Evolutionary conservation across 164 flowering plant species (phyloP).

Genomic region (Liriodendron chinense): DNA sequence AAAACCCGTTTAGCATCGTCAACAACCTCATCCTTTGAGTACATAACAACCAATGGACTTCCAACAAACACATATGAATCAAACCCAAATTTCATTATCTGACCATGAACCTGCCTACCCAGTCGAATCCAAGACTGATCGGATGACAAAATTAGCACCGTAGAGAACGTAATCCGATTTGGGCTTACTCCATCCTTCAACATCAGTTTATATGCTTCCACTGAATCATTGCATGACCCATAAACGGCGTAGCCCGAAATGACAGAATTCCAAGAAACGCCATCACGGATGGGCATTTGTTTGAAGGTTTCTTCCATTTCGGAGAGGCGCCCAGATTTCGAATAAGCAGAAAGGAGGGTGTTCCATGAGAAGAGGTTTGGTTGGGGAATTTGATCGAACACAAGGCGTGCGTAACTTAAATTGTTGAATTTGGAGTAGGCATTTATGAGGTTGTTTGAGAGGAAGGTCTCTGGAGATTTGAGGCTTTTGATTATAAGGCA

Average conservation of each 20-base stretch:
- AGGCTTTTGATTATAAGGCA: conserved; percentile 53
- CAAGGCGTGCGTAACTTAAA: conserved; percentile 48
- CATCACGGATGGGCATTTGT: conserved; percentile 24
- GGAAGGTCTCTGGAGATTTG: conserved; percentile 47
- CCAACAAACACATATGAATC: conserved; percentile 22
- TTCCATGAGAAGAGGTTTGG: conserved; percentile 80
- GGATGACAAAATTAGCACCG: conserved; percentile 19
- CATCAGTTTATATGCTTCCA: conserved; percentile 24
- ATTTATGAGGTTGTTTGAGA: conserved; percentile 53
- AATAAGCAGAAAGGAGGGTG: conserved; percentile 60
- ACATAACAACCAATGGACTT: conserved; percentile 32
- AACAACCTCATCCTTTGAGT: conserved; percentile 26
- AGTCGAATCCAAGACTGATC: conserved; percentile 7
- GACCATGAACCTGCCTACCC: conserved; percentile 32
- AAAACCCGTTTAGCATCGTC: conserved; percentile 47
- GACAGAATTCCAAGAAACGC: conserved; percentile 48
- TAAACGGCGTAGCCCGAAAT: conserved; percentile 24
- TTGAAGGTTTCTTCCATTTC: conserved; percentile 21
- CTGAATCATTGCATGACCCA: conserved; percentile 6
- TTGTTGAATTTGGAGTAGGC: conserved; percentile 40
- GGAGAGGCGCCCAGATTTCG: conserved; percentile 38
- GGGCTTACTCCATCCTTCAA: conserved; percentile 15
- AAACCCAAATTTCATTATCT: conserved; percentile 26
- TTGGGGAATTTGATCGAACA: conserved; percentile 65
- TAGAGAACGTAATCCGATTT: conserved; percentile 30